Evolutionary conservation across 2,329 filamentous ascomycete genomes (phyloP), one percentile per base, ranked within the genome.

Genomic region (Drechslera avenae): DNA sequence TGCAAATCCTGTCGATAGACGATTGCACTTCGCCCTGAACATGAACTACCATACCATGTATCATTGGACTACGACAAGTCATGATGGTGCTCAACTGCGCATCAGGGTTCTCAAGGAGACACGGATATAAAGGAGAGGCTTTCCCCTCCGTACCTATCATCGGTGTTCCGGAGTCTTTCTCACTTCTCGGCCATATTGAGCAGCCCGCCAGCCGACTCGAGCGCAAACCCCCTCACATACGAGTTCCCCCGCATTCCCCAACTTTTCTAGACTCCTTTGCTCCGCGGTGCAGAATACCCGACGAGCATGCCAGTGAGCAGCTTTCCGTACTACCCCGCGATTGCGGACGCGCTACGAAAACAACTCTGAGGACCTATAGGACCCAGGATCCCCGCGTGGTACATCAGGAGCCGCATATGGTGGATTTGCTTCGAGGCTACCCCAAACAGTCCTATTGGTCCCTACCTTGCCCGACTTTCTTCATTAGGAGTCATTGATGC

Each of bases 381-480:
- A 51, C 54, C 46, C 52, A 42, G 58, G 55, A 58, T 50, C 54
- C 57, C 59, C 63, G 52, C 57, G 57, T 60, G 49, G 46, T 52
- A 48, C 32, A 37, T 31, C 43, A 47, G 55, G 62, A 66, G 61
- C 63, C 63, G 61, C 63, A 63, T 54, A 43, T 46, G 14, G 48
- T 50, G 42, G 57, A 49, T 46, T 46, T 43, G 41, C 31, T 50
- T 42, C 46, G 36, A 42, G 21, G 36, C 13, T 19, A 14, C 28
- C 10, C 42, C 10, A 17, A 2, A 5, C 10, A n/a, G 9, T 10
- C 3, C 39, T 39, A 57, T 58, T 60, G 54, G 58, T 32, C 32
- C 30, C 37, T 48, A 33, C 23, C 30, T 36, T 37, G 4, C 21
- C 32, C 26, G 35, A 35, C 28, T 31, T 47, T 26, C 40, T 41